A percentile compares a stretch with the other conserved stretches of the same genome.
phyloP scores from a whole-genome alignment of 2,329 filamentous ascomycete genomes.

The Stachybotrys elegans region DNA sequence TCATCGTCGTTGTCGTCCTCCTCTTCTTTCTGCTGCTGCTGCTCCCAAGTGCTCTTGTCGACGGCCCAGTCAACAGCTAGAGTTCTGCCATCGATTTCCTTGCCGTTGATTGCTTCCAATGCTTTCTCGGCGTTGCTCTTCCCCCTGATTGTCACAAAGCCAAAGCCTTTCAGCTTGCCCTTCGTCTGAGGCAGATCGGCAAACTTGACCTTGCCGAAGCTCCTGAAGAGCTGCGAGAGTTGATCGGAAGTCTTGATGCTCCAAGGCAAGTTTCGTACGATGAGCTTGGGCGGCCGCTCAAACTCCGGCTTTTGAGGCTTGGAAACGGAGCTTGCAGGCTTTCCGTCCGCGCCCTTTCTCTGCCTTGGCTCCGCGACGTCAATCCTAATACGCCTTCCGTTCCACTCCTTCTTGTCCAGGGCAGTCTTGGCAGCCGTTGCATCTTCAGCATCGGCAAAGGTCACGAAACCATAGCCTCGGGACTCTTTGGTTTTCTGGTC shows the following conservation, averaged over 20 bases:
- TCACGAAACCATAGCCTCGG: conserved; percentile 93
- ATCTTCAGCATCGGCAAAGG: conserved; percentile 90
- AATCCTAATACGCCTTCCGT: conserved; percentile 76
- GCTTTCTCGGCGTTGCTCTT: conserved; percentile 89
- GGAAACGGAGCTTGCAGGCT: conserved; percentile 31
- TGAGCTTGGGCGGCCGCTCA: conserved; percentile 66
- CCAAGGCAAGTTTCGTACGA: conserved; percentile 94
- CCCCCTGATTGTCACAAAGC: conserved; percentile 84
- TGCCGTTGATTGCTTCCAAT: conserved; percentile 80
- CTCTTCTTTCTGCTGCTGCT: conserved; percentile 44
- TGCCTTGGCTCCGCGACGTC: conserved; percentile 85
- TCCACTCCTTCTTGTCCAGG: conserved; percentile 71
- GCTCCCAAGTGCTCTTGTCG: conserved; percentile 81
- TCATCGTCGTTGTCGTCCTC: conserved; percentile 29
- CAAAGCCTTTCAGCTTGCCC: conserved; percentile 77
- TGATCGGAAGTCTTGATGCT: conserved; percentile 85
- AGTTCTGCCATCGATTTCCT: conserved; percentile 78
- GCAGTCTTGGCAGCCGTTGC: conserved; percentile 75
- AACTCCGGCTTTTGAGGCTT: conserved; percentile 54
- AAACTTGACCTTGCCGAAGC: conserved; percentile 87
- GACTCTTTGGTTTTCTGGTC: conserved; percentile 83
- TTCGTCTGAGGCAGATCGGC: conserved; percentile 77
- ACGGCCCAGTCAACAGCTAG: conserved; percentile 97
- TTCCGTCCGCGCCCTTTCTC: conserved; percentile 50
- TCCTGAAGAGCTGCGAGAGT: conserved; percentile 71